phyloP scores from a whole-genome alignment of 1,139 yeast genomes.

The Candida anutae region DNA sequence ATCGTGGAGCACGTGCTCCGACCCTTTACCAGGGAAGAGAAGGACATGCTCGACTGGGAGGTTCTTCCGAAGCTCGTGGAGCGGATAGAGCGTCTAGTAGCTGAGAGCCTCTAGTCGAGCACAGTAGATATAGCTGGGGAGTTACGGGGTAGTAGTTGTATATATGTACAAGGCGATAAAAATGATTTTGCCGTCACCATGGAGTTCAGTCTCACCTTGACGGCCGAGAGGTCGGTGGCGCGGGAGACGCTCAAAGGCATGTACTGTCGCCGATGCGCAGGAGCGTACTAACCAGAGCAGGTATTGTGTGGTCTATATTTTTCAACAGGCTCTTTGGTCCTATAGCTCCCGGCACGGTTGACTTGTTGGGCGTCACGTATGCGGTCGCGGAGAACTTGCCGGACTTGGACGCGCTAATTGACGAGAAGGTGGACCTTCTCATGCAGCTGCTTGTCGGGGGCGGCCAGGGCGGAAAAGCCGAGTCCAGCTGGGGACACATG shows the following conservation, averaged over 20 bases:
- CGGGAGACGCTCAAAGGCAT: slow-evolving; percentile 38
- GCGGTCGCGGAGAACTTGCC: slow-evolving; percentile 36
- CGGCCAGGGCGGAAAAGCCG: slow-evolving; percentile 1
- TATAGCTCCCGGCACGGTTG: slow-evolving; percentile 43
- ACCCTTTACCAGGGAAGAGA: slow-evolving; percentile 32
- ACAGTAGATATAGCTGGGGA: neutral
- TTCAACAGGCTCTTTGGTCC: slow-evolving; percentile 68
- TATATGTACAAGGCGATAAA: neutral
- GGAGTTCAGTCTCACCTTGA: slow-evolving; percentile 32
- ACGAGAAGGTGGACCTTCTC: slow-evolving; percentile 30
- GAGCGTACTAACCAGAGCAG: slow-evolving; percentile 15
- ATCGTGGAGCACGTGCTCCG: slow-evolving; percentile 60
- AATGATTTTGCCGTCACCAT: slow-evolving; percentile 12
- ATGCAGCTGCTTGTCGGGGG: slow-evolving; percentile 16
- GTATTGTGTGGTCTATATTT: slow-evolving; percentile 59
- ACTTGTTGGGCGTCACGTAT: slow-evolving; percentile 38
- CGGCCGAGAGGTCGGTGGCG: slow-evolving; percentile 37
- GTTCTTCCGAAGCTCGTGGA: slow-evolving; percentile 32
- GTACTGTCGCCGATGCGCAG: neutral
- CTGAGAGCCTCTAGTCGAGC: neutral
- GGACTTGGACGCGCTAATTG: slow-evolving; percentile 38
- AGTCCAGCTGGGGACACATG: slow-evolving; percentile 10
- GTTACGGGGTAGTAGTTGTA: neutral
- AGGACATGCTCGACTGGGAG: slow-evolving; percentile 20
- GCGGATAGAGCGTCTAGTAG: slow-evolving; percentile 19